Conservation (phyloP, 1,284 basidiomycete species). For the Moesziomyces globuligerus region DNA sequence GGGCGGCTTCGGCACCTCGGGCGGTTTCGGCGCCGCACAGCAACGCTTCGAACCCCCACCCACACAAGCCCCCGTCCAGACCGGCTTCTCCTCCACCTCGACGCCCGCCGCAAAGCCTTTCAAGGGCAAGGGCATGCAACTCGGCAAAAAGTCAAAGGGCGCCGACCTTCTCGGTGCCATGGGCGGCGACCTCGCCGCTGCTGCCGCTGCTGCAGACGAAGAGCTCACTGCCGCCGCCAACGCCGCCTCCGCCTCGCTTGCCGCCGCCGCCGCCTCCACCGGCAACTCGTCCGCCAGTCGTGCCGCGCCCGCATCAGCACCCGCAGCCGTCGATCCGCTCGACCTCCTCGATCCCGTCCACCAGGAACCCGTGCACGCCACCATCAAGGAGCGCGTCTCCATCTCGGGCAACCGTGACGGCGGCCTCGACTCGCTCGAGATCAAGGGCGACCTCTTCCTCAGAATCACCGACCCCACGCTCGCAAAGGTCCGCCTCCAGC, state of each 20-base stretch:
- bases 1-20: constrained; percentile 46
- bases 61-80: constrained; percentile 54
- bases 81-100: constrained; percentile 43
- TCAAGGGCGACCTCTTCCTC: constrained; percentile 93
- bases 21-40: constrained; percentile 32
- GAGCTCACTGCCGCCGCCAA: constrained; percentile 69
- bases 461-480: constrained; percentile 80
- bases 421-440: constrained; percentile 85
- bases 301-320: constrained; percentile 68
- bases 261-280: constrained; percentile 31
- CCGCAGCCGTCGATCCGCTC: constrained; percentile 68
- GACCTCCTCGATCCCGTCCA: constrained; percentile 77
- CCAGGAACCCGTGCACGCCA: constrained; percentile 84
- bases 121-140: constrained; percentile 96
- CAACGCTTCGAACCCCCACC: constrained; percentile 56
- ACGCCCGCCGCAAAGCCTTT: constrained; percentile 74
- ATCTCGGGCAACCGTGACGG: constrained; percentile 87
- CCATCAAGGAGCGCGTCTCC: constrained; percentile 84
- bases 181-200: constrained; percentile 69
- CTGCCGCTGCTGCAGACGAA: constrained; percentile 68
- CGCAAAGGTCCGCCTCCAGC: constrained; percentile 80
- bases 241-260: constrained; percentile 64
- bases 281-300: constrained; percentile 28
- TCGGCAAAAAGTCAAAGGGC: constrained; percentile 92
- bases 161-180: constrained; percentile 86